Base-by-base conservation (phyloP, 169 alveolate genomes). In the Plasmodium malariae region DNA sequence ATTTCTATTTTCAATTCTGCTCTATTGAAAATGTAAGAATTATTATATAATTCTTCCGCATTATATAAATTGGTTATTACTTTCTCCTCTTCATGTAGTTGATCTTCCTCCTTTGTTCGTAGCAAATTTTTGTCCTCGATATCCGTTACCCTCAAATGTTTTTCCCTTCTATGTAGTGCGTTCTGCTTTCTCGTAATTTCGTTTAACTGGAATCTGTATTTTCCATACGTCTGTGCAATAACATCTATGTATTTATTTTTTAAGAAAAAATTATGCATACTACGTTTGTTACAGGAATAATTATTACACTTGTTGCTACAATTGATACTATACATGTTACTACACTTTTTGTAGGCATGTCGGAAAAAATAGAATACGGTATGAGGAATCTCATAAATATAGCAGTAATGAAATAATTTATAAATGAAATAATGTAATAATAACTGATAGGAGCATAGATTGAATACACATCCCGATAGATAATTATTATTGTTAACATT, bases 401-500 rank as follows among this genome's bases (percentile, higher is more conserved):
- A 76, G 1, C 67, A 60, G 0, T n/a, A 19, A 28, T 60, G 17
- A 34, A 40, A 76, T 40, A 60, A 43, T 17, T 51, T 63, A 51
- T 60, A 76, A n/a, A 76, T 54, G 21, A 76, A 76, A 62, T 76
- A 76, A 40, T 40, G 88, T 36, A 76, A 12, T 54, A 76, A 28
- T 62, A 76, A 36, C 5, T 65, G 88, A 55, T 76, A 76, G 11
- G 88, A 40, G 51, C 73, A 48, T 43, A 76, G 32, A 34, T 60
- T 51, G 54, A 76, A 76, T 0, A 76, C 88, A 45, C 69, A 76
- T 4, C 88, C 88, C 11, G 62, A 59, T 65, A 76, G 54, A 24
- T 76, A 76, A 51, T 62, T 76, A 54, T 76, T 62, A 76, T 21
- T 76, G 36, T 76, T 34, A 12, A 76, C 88, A 36, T 40, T 26